These are phyloP conservation scores for Mucor racemosus DNA, from an alignment of 371 early-diverging fungal species.

Conservation along the genomic window DNA sequence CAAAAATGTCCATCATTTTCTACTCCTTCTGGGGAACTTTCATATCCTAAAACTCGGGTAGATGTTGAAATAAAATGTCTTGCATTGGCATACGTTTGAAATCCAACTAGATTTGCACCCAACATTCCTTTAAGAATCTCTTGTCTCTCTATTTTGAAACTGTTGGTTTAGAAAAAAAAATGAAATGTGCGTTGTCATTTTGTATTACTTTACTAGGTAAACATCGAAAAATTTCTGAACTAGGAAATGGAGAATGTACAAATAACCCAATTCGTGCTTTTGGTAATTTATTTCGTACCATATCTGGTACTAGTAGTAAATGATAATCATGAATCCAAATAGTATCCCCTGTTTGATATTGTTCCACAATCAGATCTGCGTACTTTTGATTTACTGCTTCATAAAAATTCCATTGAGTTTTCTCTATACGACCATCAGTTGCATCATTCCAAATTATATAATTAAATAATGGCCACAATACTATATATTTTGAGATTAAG, in stretches of 20 bases:
- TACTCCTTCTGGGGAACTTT: conserved; percentile 83
- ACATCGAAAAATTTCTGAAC: conserved; percentile 92
- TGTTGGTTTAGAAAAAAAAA: no score
- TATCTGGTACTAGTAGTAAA: conserved; percentile 85
- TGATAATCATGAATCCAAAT: conserved; percentile 99
- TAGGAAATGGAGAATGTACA: conserved; percentile 97
- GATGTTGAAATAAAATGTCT: conserved; percentile 94
- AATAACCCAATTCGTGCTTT: conserved; percentile 94
- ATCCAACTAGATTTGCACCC: conserved; percentile 89
- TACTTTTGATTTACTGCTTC: conserved; percentile 83
- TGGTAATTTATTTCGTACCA: conserved; percentile 82
- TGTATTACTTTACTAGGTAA: conserved; percentile 65
- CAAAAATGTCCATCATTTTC: conserved; percentile 65
- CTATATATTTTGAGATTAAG: conserved; percentile 27
- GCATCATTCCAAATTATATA: conserved; percentile 87
- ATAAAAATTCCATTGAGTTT: conserved; percentile 84
- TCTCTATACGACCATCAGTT: conserved; percentile 67
- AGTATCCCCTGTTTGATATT: conserved; percentile 83
- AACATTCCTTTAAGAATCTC: conserved; percentile 92
- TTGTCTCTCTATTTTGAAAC: conserved; percentile 65
- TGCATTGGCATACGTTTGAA: conserved; percentile 96
- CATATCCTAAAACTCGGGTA: conserved; percentile 88
- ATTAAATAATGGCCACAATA: conserved; percentile 98
- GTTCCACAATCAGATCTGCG: conserved; percentile 72
- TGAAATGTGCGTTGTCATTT: no score